A percentile compares a stretch with the other conserved stretches of the same genome.
Evolutionary conservation across 306 rosid species (phyloP).

Genomic region (Cucurbita argyrosperma): DNA sequence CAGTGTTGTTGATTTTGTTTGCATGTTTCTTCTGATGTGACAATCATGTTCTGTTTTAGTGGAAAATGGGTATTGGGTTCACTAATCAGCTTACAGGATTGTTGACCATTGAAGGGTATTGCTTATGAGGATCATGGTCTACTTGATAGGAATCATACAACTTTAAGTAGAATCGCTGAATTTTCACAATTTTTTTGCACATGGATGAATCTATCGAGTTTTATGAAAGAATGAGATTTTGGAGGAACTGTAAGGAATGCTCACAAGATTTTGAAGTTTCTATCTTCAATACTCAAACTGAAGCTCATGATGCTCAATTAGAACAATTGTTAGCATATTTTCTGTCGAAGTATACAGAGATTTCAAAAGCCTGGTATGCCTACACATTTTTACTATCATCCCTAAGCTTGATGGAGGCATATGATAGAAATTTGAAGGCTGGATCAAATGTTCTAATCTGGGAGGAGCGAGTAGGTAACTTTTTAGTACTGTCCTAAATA

Average conservation of each 20-base stretch:
- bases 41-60: background rate
- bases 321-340: background rate
- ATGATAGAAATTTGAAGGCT: slow-evolving; percentile 64
- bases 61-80: background rate
- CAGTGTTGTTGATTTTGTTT: slow-evolving; percentile 7
- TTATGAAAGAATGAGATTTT: background rate
- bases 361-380: slow-evolving; percentile 58
- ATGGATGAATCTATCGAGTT: background rate
- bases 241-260: background rate
- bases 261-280: background rate
- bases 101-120: background rate
- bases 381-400: slow-evolving; percentile 81
- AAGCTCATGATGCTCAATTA: background rate
- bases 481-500: background rate
- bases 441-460: slow-evolving; percentile 54
- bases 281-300: background rate
- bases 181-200: background rate
- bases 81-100: background rate
- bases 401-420: slow-evolving; percentile 81
- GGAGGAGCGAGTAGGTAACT: slow-evolving; percentile 58
- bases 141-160: background rate
- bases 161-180: background rate
- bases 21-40: slow-evolving; percentile 6
- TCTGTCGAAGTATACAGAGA: background rate
- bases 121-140: background rate